Conservation (phyloP, 805 yeast genomes). For the Starmerella stigmatis region DNA sequence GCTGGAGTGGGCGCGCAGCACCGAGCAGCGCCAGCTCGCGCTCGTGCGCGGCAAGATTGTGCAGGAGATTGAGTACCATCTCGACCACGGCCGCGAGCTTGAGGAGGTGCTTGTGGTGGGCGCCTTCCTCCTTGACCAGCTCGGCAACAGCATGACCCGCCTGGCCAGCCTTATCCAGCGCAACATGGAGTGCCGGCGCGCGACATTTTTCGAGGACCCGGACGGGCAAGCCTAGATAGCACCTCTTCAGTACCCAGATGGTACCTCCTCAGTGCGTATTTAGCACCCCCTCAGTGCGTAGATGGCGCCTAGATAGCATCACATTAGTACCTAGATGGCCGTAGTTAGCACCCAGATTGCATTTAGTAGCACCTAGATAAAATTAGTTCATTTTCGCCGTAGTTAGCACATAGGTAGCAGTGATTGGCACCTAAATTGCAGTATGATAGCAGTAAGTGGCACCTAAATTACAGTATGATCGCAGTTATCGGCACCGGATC, state of each 20-base stretch:
- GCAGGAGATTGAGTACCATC: conserved; percentile 15
- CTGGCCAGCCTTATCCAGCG: conserved; percentile 5
- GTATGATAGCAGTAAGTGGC: too few species aligned
- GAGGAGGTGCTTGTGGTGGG: conserved; percentile 14
- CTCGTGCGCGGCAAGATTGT: conserved; percentile 4
- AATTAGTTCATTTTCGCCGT: not conserved
- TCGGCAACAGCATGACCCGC: not conserved
- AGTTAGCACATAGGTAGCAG: too few species aligned
- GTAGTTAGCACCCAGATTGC: too few species aligned
- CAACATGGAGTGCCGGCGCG: conserved; percentile 1
- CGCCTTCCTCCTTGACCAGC: not conserved
- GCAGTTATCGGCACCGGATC: too few species aligned
- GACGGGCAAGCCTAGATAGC: not conserved
- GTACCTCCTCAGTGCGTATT: too few species aligned
- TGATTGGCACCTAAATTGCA: too few species aligned
- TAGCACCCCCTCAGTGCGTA: too few species aligned
- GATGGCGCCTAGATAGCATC: too few species aligned
- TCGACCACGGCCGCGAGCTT: conserved; percentile 13
- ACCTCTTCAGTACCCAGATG: too few species aligned
- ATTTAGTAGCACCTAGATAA: too few species aligned
- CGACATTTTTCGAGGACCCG: conserved; percentile 7
- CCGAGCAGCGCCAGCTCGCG: not conserved
- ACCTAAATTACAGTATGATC: too few species aligned
- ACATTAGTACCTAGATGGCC: too few species aligned
- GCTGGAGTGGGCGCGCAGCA: not conserved